A percentile compares a stretch with the other conserved stretches of the same genome.
Conservation (phyloP, 441 rosid species). For the Populus hybrid region DNA sequence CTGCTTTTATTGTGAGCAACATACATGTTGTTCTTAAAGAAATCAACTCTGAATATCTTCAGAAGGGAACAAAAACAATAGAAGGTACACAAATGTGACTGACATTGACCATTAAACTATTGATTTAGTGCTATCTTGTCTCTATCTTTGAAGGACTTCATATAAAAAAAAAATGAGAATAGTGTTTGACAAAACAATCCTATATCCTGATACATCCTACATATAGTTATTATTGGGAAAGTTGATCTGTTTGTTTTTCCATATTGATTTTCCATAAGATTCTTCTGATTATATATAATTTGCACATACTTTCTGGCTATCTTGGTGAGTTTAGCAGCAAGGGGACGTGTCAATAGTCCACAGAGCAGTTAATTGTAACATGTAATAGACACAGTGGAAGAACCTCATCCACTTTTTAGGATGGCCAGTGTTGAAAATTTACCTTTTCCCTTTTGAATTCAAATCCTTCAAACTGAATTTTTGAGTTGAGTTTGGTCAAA, state of each 20-base stretch:
- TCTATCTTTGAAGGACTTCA: background rate
- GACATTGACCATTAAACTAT: slow-evolving; percentile 10
- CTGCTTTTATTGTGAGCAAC: slow-evolving; percentile 67
- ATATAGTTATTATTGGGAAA: background rate
- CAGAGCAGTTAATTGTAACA: background rate
- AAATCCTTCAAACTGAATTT: background rate
- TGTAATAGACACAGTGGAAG: background rate
- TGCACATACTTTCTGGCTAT: background rate
- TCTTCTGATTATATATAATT: background rate
- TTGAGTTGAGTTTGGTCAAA: background rate
- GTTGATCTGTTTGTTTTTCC: background rate
- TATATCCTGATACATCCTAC: background rate
- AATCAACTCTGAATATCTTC: slow-evolving; percentile 80
- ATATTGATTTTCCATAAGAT: background rate
- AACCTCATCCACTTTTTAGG: background rate
- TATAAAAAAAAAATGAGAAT: background rate
- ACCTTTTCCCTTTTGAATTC: background rate
- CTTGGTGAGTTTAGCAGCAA: background rate
- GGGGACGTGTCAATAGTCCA: background rate
- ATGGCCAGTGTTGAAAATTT: background rate
- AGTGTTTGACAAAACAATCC: background rate
- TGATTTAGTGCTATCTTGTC: slow-evolving; percentile 6
- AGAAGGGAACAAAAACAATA: slow-evolving; percentile 65
- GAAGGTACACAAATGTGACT: slow-evolving; percentile 50
- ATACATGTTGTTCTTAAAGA: slow-evolving; percentile 80